Base-by-base conservation (phyloP, 352 stramenopile genomes). In the Globisporangium carolinianum region DNA sequence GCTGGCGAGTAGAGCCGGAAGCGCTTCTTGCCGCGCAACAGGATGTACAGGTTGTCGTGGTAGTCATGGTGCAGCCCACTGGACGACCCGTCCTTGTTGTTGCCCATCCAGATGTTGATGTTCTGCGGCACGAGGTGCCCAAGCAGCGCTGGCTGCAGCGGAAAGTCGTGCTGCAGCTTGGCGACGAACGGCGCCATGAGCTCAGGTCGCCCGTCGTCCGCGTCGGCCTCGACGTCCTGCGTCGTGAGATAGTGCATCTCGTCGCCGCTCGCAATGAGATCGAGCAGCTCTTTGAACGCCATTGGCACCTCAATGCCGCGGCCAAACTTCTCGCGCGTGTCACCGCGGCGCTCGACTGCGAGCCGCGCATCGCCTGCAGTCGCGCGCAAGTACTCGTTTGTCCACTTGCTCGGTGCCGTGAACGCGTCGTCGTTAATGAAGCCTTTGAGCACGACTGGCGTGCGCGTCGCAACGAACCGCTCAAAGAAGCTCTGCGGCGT, bases 11-110 rank as follows among this genome's bases (percentile, higher is more conserved):
- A 98, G 39, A 99, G 68, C 35, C 89, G 89, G 78, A 99, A 98
- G 15, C 67, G 73, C 73, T 99, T 99, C 53, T 73, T 83, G 24
- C 97, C 97, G 39, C 82, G 71, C 45, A 98, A 63, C 24, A 99
- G 51, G 47, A 98, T 83, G 74, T 99, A 99, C 35, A 99, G 65
- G 66, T 99, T 99, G 78, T 99, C 97, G 70, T 99, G 97, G 84
- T 98, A 98, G 71, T 99, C 97, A 65, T 99, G 97, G 73, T 99
- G 97, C 39, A 99, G 78, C 1, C 97, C 97, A 10, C 79, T 91
- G 11, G 78, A 95, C 32, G 79, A 93, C 9, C 79, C 85, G 47
- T 82, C 76, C 65, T 72, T 76, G 63, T 83, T 92, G 66, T 89
- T 87, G 17, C 96, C 95, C 81, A 98, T 97, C 97, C 97, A 99